Conservation (phyloP, 2,329 filamentous ascomycete genomes). For the Orbilia ellipsospora region DNA sequence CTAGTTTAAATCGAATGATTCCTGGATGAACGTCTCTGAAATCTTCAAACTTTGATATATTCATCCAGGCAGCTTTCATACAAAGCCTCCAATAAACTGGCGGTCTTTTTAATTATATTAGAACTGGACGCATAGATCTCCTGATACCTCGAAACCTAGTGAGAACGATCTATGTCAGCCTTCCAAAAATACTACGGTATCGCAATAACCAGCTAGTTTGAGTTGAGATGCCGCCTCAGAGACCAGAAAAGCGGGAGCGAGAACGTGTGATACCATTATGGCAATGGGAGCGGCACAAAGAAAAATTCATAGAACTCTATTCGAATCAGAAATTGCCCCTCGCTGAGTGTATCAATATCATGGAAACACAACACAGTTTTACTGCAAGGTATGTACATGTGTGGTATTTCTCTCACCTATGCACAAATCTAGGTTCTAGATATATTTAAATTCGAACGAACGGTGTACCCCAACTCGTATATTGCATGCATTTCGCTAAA, state of each 20-base stretch:
- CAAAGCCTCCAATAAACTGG: no score
- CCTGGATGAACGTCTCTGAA: no score
- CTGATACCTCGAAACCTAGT: no score
- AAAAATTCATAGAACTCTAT: neutral
- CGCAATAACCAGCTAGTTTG: no score
- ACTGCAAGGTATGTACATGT: slow-evolving; percentile 21
- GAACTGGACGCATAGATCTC: no score
- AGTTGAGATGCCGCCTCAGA: neutral
- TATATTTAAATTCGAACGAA: neutral
- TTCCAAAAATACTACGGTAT: no score
- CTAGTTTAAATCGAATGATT: no score
- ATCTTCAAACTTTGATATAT: no score
- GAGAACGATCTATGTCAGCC: no score
- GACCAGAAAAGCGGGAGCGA: slow-evolving; percentile 4
- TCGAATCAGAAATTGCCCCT: neutral
- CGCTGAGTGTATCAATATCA: slow-evolving; percentile 2
- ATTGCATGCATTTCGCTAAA: neutral
- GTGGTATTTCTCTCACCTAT: neutral
- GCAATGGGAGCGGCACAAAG: slow-evolving; percentile 8
- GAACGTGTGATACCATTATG: slow-evolving; percentile 1
- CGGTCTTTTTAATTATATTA: no score
- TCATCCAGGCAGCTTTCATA: no score
- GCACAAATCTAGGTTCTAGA: neutral
- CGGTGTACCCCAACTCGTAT: no score
- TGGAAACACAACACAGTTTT: slow-evolving; percentile 9